A percentile compares a stretch with the other conserved stretches of the same genome.
phyloP scores from a whole-genome alignment of 2,329 filamentous ascomycete genomes.

The Neurospora sp. region DNA sequence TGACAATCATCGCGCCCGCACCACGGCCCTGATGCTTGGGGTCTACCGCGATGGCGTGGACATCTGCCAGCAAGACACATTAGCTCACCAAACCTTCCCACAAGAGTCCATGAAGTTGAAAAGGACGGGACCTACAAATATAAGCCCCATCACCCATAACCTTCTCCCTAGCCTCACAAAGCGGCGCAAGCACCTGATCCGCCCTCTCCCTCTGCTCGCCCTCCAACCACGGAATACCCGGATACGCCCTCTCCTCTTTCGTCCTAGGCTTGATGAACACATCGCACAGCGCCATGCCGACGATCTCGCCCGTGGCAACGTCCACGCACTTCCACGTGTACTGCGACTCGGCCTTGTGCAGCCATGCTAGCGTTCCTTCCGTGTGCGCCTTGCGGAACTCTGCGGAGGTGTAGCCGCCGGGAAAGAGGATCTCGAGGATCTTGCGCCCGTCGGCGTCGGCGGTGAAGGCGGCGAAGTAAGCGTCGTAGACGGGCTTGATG shows the following conservation, averaged over 20 bases:
- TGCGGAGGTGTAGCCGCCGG: conserved; percentile 21
- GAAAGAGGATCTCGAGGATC: conserved; percentile 34
- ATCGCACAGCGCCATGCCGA: conserved; percentile 38
- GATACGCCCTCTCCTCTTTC: conserved; percentile 32
- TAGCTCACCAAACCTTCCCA: conserved; percentile 17
- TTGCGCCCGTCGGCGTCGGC: conserved; percentile 27
- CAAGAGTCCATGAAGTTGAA: conserved; percentile 16
- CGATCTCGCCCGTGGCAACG: conserved; percentile 29
- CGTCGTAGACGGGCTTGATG: conserved; percentile 35
- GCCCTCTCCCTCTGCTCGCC: conserved; percentile 33
- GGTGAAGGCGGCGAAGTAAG: conserved; percentile 37
- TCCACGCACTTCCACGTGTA: conserved; percentile 40
- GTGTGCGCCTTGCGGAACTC: conserved; percentile 34
- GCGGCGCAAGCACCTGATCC: conserved; percentile 30
- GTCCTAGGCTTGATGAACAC: conserved; percentile 28
- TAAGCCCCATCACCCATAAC: conserved; percentile 29
- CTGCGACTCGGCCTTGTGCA: conserved; percentile 29
- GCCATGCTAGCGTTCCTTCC: conserved; percentile 29
- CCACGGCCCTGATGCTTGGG: conserved; percentile 33
- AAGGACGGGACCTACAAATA: conserved; percentile 28
- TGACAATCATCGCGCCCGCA: conserved; percentile 30
- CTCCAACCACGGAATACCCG: conserved; percentile 35
- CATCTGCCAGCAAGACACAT: no score
- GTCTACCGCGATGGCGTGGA: conserved; percentile 34
- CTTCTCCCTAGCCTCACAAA: conserved; percentile 32